Conservation (phyloP, 2,329 filamentous ascomycete genomes). For the Catunica adiposa region DNA sequence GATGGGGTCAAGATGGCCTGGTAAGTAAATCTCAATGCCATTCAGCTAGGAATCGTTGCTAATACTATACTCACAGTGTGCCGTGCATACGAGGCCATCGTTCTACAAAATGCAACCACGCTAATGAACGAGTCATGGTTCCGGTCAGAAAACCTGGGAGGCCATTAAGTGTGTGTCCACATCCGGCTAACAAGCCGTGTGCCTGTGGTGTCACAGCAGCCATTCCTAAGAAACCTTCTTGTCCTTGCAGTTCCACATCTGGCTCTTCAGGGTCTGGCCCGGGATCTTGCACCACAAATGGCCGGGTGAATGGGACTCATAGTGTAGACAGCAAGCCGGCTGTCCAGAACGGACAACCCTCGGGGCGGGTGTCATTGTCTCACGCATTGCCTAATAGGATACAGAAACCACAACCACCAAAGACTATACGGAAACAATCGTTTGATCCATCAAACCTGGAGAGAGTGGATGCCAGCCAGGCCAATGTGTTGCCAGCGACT, state of each 20-base stretch:
- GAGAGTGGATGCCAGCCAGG: conserved; percentile 35
- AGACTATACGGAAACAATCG: conserved; percentile 29
- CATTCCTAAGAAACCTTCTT: conserved; percentile 41
- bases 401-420: conserved; percentile 27
- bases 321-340: background rate
- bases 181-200: conserved; percentile 44
- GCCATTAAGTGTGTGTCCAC: conserved; percentile 52
- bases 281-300: background rate
- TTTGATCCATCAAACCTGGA: conserved; percentile 33
- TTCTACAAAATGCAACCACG: conserved; percentile 58
- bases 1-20: conserved; percentile 59
- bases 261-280: background rate
- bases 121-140: conserved; percentile 49
- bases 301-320: background rate
- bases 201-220: conserved; percentile 48
- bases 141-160: conserved; percentile 57
- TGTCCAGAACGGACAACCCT: background rate
- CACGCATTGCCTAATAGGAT: conserved; percentile 25
- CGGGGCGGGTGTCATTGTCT: background rate
- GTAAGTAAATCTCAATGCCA: conserved; percentile 29
- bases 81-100: conserved; percentile 62
- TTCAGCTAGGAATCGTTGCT: conserved; percentile 4
- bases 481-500: conserved; percentile 29
- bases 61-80: conserved; percentile 34
- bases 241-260: conserved; percentile 28